These are phyloP conservation scores for Fusarium odoratissimum DNA, from an alignment of 2,329 filamentous ascomycete species.

Conservation along the genomic window DNA sequence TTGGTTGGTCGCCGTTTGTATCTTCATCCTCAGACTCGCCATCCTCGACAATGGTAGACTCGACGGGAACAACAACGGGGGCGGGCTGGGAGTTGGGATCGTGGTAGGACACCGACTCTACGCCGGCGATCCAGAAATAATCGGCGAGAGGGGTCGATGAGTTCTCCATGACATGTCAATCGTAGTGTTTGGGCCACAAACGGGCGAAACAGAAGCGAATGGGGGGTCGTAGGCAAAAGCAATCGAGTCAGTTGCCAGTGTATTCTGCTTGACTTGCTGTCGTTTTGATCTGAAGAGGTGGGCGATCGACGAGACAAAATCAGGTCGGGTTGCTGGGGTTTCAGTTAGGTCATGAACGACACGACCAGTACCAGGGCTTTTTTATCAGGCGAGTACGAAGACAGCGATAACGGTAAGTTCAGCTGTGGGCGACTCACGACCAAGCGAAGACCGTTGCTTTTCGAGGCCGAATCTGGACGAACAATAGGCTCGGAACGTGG, in stretches of 20 bases:
- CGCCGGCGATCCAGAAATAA: constrained; percentile 81
- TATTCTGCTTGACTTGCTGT: constrained; percentile 23
- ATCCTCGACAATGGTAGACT: constrained; percentile 72
- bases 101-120: constrained; percentile 75
- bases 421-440: constrained; percentile 29
- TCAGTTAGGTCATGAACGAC: constrained; percentile 38
- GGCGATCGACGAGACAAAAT: constrained; percentile 30
- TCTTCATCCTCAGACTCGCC: constrained; percentile 64
- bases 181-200: constrained; percentile 41
- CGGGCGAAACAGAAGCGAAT: constrained; percentile 27
- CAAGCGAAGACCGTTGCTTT: constrained; percentile 24
- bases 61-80: constrained; percentile 53
- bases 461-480: constrained; percentile 10
- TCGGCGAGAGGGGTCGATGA: constrained; percentile 75
- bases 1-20: constrained; percentile 44
- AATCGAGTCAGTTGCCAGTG: constrained; percentile 13
- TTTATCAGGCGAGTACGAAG: constrained; percentile 30
- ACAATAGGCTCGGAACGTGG: constrained; percentile 12
- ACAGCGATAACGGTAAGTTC: constrained; percentile 18
- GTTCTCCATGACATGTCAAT: constrained; percentile 67
- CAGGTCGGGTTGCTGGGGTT: constrained; percentile 36
- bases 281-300: constrained; percentile 22
- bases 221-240: background rate
- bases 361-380: constrained; percentile 22
- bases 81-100: constrained; percentile 57